Base-by-base conservation (phyloP, 1,284 basidiomycete genomes). In the Rhodotorula sp. region DNA sequence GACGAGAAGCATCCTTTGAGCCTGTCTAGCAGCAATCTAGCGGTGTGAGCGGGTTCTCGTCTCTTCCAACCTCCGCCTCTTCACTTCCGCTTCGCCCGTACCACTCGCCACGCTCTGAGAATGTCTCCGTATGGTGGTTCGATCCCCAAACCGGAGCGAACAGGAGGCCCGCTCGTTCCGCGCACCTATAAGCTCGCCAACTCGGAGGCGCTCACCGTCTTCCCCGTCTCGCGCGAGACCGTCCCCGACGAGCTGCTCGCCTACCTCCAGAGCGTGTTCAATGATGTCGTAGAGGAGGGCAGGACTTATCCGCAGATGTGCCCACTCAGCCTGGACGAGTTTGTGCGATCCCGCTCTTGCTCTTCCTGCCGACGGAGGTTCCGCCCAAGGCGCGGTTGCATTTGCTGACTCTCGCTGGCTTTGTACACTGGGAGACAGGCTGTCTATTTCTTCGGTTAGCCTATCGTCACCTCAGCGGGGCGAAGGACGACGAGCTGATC, bases 261-360 rank as follows among this genome's bases (percentile, higher is more conserved):
- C 9, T 75, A 74, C 50, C 67, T 76, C 37, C 58, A 68, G 26
- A 48, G 52, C 26, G 71, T 74, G 4, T 92, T 94, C 80, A 85
- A 86, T n/a, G 83, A 84, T 61, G 90, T 90, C 76, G 82, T 95
- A 18, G 87, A 87, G 59, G 84, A 86, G 76, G 92, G 93, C 0
- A 79, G 83, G 74, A 91, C 92, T 8, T 94, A 94, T 79, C 92
- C 92, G 0, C 92, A 93, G 78, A 89, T 91, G 75, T 80, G 82
- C 79, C 83, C 77, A 69, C 85, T 82, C 80, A 85, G 81, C 63
- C 82, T 83, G 18, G 67, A 76, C 44, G 64, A 68, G 44, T 75
- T 76, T 55, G 72, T 75, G 62, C 54, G 69, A 64, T n/a, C n/a
- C 20, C 8, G 31, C 24, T 34, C 10, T 10, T 52, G 56, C 13